Conservation (phyloP, 495 filamentous ascomycete genomes). For the Halenospora varia region DNA sequence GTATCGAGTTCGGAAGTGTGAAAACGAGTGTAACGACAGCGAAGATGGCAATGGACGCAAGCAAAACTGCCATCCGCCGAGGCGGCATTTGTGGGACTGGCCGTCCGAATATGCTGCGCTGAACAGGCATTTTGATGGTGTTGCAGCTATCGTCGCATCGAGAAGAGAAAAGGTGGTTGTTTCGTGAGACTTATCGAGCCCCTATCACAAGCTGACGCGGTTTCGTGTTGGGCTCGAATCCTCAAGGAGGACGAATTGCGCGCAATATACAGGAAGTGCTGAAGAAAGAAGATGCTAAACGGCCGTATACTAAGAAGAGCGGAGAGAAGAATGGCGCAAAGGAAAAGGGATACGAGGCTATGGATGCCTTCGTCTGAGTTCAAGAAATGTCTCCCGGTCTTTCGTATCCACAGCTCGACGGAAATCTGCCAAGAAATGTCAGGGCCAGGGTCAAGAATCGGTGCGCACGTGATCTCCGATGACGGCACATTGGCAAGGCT, state of each 20-base stretch:
- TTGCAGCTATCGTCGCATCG: neutral
- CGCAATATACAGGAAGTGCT: neutral
- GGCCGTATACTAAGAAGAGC: neutral
- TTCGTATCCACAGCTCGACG: too few relatives aligned
- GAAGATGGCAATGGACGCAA: conserved; percentile 40
- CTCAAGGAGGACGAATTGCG: neutral
- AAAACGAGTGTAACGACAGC: conserved; percentile 40
- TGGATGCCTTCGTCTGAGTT: neutral
- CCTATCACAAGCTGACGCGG: neutral
- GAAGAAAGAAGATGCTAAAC: neutral
- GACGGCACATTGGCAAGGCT: conserved; percentile 13
- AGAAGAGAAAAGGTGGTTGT: neutral
- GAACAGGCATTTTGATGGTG: conserved; percentile 42
- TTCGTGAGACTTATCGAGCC: neutral
- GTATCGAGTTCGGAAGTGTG: conserved; percentile 25
- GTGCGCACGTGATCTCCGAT: conserved; percentile 10
- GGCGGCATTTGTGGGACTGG: conserved; percentile 38
- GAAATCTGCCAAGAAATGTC: neutral
- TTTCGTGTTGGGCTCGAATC: neutral
- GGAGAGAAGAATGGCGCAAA: neutral
- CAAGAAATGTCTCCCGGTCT: too few relatives aligned
- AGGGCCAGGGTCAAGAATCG: neutral
- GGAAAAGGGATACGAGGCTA: neutral
- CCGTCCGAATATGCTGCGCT: conserved; percentile 40
- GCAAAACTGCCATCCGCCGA: conserved; percentile 40